Evolutionary conservation across 768 basidiomycete genomes (phyloP).

Genomic region (Suillus americanus): DNA sequence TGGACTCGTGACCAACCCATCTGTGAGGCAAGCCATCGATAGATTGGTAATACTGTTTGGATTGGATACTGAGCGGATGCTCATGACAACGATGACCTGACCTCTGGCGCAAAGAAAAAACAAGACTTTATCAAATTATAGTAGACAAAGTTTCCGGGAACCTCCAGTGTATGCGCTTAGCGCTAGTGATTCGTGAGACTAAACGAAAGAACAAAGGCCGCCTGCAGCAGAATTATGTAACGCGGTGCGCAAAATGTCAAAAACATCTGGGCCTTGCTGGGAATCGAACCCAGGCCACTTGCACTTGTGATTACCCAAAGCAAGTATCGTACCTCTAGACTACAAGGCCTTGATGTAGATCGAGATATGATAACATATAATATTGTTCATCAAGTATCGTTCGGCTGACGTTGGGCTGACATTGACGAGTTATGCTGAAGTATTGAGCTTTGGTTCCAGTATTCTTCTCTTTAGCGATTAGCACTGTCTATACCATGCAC

Average conservation of each 20-base stretch:
- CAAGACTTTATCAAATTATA: no score
- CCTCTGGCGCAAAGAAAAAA: background rate
- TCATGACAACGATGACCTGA: background rate
- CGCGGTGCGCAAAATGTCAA: background rate
- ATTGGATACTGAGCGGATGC: background rate
- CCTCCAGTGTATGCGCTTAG: no score
- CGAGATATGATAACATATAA: background rate
- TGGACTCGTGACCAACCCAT: background rate
- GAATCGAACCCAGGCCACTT: slow-evolving; percentile 43
- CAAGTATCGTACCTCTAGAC: slow-evolving; percentile 38
- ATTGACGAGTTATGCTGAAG: background rate
- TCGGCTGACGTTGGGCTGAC: background rate
- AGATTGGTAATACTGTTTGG: background rate
- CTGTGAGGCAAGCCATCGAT: background rate
- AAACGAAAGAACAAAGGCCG: no score
- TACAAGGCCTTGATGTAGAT: slow-evolving; percentile 25
- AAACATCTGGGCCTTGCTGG: slow-evolving; percentile 33
- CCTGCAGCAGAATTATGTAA: no score
- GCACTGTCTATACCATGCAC: background rate
- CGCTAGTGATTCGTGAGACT: no score
- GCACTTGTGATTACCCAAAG: slow-evolving; percentile 30
- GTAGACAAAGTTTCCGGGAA: no score
- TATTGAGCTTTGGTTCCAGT: background rate
- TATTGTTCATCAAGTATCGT: background rate
- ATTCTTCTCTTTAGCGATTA: background rate